phyloP scores from a whole-genome alignment of 2,329 filamentous ascomycete species.

The Aspergillus eucalypticola region DNA sequence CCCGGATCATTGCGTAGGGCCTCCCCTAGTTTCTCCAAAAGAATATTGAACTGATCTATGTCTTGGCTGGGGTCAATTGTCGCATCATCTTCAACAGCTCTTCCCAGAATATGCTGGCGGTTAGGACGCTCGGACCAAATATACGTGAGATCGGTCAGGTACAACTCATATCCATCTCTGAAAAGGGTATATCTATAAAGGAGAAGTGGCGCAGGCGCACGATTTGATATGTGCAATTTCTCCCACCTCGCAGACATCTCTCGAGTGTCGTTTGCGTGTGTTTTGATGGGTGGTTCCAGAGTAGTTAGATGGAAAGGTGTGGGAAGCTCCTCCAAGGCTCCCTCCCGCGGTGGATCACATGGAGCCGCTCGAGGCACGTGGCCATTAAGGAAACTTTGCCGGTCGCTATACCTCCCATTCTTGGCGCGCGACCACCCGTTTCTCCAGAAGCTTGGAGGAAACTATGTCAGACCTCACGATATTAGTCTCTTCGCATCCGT shows the following conservation, averaged over 20 bases:
- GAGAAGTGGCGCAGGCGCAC: constrained; percentile 35
- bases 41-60: constrained; percentile 55
- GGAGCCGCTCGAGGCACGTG: constrained; percentile 22
- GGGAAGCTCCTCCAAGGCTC: constrained; percentile 12
- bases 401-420: constrained; percentile 26
- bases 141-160: constrained; percentile 59
- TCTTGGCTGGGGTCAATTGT: constrained; percentile 63
- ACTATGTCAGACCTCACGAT: background rate
- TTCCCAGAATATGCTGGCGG: constrained; percentile 48
- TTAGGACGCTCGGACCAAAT: constrained; percentile 58
- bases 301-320: constrained; percentile 1
- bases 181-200: constrained; percentile 41
- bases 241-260: constrained; percentile 41
- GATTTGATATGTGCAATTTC: constrained; percentile 31
- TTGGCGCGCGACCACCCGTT: constrained; percentile 14
- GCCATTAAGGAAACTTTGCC: constrained; percentile 23
- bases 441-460: constrained; percentile 8
- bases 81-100: constrained; percentile 51
- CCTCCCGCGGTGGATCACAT: constrained; percentile 5
- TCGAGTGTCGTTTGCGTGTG: background rate
- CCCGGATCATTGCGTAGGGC: constrained; percentile 43
- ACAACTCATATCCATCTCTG: constrained; percentile 51
- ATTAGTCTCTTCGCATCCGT: background rate
- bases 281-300: background rate
- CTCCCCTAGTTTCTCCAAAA: constrained; percentile 57